These are phyloP conservation scores for Maudiozyma humilis DNA, from an alignment of 1,139 yeast species.

Conservation along the genomic window DNA sequence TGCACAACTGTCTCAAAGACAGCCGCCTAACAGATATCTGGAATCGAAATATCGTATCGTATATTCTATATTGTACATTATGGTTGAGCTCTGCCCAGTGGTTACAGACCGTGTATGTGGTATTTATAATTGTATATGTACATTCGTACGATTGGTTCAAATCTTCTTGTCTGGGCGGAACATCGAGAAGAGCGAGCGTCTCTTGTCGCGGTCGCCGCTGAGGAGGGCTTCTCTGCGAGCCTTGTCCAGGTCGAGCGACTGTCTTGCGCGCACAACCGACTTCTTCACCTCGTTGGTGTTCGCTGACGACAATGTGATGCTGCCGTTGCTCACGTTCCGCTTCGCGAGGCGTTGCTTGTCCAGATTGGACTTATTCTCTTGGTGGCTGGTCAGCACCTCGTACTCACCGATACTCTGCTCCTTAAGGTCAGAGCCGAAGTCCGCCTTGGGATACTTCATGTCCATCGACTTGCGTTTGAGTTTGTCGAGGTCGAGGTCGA, in stretches of 20 bases:
- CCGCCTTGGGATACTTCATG: constrained; percentile 23
- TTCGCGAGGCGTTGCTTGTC: constrained; percentile 2
- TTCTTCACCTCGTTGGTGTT: constrained; percentile 15
- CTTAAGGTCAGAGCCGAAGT: constrained; percentile 19
- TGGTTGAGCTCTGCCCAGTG: too few species aligned
- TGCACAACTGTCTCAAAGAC: too few species aligned
- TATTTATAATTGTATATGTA: too few species aligned
- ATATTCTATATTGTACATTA: too few species aligned
- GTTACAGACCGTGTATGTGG: too few species aligned
- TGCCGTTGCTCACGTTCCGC: constrained; percentile 11
- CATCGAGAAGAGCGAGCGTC: constrained; percentile 13
- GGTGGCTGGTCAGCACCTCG: not conserved
- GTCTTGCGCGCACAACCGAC: constrained; percentile 22
- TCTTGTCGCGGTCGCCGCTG: constrained; percentile 10
- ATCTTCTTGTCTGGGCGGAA: constrained; percentile 19
- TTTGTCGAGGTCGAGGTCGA: constrained; percentile 24
- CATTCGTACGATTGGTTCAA: too few species aligned
- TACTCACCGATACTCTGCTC: constrained; percentile 5
- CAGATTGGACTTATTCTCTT: not conserved
- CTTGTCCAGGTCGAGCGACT: constrained; percentile 26
- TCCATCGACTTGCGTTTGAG: constrained; percentile 23
- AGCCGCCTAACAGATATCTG: too few species aligned
- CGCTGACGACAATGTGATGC: constrained; percentile 8
- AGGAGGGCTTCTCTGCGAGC: constrained; percentile 20
- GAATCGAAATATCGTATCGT: too few species aligned